These are phyloP conservation scores for Boletus coccyginus DNA, from an alignment of 768 basidiomycete genomes.

Conservation along the genomic window DNA sequence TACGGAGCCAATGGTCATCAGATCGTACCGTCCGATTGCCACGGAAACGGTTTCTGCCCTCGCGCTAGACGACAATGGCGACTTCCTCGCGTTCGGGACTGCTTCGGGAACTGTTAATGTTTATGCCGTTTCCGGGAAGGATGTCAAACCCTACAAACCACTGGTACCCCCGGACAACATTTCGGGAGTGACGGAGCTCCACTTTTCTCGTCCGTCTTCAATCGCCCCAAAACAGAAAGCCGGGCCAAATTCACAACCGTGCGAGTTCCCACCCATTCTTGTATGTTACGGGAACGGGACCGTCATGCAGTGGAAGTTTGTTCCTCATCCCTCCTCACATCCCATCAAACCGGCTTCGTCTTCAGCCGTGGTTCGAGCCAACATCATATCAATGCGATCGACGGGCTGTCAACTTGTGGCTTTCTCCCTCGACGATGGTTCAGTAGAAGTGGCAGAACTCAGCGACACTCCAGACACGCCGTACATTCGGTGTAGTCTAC, in stretches of 20 bases:
- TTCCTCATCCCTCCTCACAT: conserved; percentile 19
- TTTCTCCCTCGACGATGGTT: conserved; percentile 65
- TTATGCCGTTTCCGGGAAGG: conserved; percentile 52
- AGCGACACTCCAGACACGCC: conserved; percentile 43
- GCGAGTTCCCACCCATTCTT: conserved; percentile 33
- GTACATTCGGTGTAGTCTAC: conserved; percentile 46
- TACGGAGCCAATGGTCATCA: conserved; percentile 43
- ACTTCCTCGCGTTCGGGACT: conserved; percentile 71
- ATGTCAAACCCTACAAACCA: conserved; percentile 38
- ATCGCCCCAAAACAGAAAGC: conserved; percentile 14
- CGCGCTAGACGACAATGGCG: conserved; percentile 58
- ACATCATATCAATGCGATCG: conserved; percentile 46
- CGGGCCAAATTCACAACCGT: conserved; percentile 11
- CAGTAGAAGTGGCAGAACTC: conserved; percentile 58
- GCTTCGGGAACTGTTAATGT: conserved; percentile 60
- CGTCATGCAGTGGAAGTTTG: conserved; percentile 50
- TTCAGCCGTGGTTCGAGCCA: conserved; percentile 44
- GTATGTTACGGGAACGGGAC: conserved; percentile 59
- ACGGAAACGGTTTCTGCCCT: conserved; percentile 56
- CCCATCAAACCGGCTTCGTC: conserved; percentile 45
- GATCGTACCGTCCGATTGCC: conserved; percentile 42
- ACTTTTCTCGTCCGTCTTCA: conserved; percentile 35
- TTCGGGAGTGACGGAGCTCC: conserved; percentile 53
- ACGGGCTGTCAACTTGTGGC: conserved; percentile 50
- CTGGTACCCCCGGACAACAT: conserved; percentile 41